Percentiles rank a stretch among this genome's conserved stretches.
Evolutionary conservation across 1,284 basidiomycete species (phyloP).

Genomic region (Ceratobasidium papillatum): DNA sequence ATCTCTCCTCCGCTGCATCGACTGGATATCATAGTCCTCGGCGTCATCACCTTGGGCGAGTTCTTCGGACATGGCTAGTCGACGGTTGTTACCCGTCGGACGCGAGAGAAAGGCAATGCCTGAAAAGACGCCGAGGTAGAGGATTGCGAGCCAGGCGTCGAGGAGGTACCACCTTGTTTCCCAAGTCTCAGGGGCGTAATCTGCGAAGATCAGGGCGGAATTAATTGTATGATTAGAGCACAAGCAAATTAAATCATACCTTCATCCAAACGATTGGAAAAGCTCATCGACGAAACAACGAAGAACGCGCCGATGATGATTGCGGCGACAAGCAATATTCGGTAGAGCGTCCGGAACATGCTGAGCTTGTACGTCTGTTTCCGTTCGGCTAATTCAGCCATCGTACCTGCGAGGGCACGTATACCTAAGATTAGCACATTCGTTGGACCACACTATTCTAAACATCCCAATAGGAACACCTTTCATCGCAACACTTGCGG

Average conservation of each 20-base stretch:
- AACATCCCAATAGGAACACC: too few species aligned
- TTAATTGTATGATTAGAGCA: background rate
- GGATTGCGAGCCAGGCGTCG: slow-evolving; percentile 91
- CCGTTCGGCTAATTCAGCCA: slow-evolving; percentile 79
- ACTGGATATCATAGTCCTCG: slow-evolving; percentile 89
- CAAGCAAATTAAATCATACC: slow-evolving; percentile 63
- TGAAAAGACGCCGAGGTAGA: slow-evolving; percentile 84
- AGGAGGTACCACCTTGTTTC: slow-evolving; percentile 93
- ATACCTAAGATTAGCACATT: too few species aligned
- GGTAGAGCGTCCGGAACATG: slow-evolving; percentile 87
- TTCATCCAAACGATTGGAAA: slow-evolving; percentile 90
- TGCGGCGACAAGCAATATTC: slow-evolving; percentile 86
- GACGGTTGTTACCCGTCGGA: slow-evolving; percentile 90
- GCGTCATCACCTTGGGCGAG: slow-evolving; percentile 91
- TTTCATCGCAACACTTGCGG: too few species aligned
- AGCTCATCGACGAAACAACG: slow-evolving; percentile 88
- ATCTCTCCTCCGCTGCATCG: slow-evolving; percentile 68
- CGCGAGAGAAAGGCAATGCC: slow-evolving; percentile 93
- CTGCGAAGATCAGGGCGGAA: slow-evolving; percentile 54
- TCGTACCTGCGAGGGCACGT: slow-evolving; percentile 83
- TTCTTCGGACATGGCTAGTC: slow-evolving; percentile 87
- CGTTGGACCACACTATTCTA: too few species aligned
- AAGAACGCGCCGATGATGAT: slow-evolving; percentile 90
- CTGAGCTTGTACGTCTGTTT: slow-evolving; percentile 88
- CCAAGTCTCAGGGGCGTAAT: slow-evolving; percentile 96